Evolutionary conservation across 495 filamentous ascomycete species (phyloP).

Genomic region (Penicillium subrubescens): DNA sequence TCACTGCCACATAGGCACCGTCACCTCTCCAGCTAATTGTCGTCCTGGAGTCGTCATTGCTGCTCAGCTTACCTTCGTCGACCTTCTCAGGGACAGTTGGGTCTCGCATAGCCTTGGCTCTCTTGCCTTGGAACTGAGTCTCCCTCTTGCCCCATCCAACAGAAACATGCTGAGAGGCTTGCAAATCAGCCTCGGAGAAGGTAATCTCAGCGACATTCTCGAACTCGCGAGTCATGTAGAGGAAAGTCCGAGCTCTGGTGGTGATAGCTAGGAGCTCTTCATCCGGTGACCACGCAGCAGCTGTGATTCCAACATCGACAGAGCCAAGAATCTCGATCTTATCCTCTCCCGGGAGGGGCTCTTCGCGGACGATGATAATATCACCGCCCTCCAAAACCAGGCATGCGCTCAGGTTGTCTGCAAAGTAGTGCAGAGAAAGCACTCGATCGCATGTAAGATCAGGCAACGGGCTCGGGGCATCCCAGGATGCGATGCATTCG

Average conservation of each 20-base stretch:
- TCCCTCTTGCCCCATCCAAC: constrained; percentile 98
- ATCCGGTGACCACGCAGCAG: constrained; percentile 92
- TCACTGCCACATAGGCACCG: constrained; percentile 87
- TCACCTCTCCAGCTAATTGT: constrained; percentile 93
- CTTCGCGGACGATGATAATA: constrained; percentile 80
- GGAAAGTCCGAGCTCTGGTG: constrained; percentile 74
- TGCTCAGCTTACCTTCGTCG: constrained; percentile 77
- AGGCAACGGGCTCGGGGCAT: constrained; percentile 72
- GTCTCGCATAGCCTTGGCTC: constrained; percentile 86
- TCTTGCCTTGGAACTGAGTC: constrained; percentile 94
- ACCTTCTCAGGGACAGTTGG: constrained; percentile 94
- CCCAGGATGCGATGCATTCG: constrained; percentile 77
- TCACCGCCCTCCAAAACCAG: constrained; percentile 89
- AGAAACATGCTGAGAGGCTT: constrained; percentile 90
- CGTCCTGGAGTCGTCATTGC: constrained; percentile 66
- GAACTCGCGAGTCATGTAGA: constrained; percentile 92
- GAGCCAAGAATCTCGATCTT: constrained; percentile 94
- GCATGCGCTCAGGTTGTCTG: constrained; percentile 73
- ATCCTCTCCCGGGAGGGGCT: constrained; percentile 66
- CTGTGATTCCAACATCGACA: constrained; percentile 85
- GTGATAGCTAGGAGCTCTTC: constrained; percentile 85
- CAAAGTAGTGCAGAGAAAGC: constrained; percentile 78
- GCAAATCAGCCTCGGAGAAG: constrained; percentile 74
- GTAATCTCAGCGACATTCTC: constrained; percentile 75
- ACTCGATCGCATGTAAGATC: constrained; percentile 70